Conservation (phyloP, 495 filamentous ascomycete species). For the Pseudoneurospora amorphoporcata region DNA sequence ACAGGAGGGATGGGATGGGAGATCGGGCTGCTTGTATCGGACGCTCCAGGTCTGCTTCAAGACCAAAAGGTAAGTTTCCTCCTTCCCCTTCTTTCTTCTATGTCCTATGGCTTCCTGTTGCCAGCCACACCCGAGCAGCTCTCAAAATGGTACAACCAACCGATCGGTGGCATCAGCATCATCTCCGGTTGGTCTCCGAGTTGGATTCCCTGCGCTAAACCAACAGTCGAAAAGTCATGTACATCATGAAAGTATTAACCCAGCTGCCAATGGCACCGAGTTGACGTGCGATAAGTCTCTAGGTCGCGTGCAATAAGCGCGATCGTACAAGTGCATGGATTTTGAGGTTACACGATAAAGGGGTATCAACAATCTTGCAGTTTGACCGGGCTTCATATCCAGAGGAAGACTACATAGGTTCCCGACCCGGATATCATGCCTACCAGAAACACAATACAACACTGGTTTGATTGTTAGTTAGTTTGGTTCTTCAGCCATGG, state of each 20-base stretch:
- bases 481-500: not conserved
- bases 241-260: not conserved
- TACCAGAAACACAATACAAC: not conserved
- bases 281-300: not conserved
- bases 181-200: not conserved
- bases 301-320: not conserved
- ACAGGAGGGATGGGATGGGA: not conserved
- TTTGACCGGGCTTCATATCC: not conserved
- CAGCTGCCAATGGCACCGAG: not conserved
- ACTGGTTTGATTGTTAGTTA: too few species aligned
- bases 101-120: not conserved
- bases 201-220: not conserved
- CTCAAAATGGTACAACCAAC: not conserved
- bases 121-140: not conserved
- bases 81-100: not conserved
- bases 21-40: not conserved
- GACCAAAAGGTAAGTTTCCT: not conserved
- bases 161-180: not conserved
- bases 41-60: not conserved
- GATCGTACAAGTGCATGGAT: not conserved
- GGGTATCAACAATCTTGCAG: not conserved
- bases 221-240: not conserved
- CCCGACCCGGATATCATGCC: not conserved
- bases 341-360: not conserved
- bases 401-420: not conserved